phyloP scores from a whole-genome alignment of 2,329 filamentous ascomycete genomes.

The Chaetomium sp. region DNA sequence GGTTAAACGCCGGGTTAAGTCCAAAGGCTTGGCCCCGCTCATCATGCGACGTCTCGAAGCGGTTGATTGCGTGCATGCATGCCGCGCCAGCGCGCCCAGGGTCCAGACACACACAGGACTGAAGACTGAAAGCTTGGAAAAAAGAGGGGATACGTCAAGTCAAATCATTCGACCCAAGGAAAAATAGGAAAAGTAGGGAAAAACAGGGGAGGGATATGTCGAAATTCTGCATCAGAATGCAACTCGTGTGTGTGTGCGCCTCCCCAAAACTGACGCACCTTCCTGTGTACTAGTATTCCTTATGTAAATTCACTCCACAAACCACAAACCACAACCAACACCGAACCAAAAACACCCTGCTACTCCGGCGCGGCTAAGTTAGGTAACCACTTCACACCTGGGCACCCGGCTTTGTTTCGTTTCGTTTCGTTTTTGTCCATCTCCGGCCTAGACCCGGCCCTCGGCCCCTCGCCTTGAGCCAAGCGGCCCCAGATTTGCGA shows the following conservation, averaged over 20 bases:
- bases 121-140: neutral
- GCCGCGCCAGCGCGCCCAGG: neutral
- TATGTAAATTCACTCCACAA: neutral
- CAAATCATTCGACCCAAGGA: neutral
- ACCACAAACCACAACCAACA: neutral
- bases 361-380: conserved; percentile 14
- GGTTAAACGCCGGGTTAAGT: neutral
- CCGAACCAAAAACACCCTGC: neutral
- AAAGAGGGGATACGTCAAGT: neutral
- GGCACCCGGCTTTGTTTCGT: neutral
- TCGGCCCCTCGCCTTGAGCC: too few species aligned
- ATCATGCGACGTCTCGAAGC: neutral
- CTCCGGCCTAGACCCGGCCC: neutral
- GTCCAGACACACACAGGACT: neutral
- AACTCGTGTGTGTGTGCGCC: neutral
- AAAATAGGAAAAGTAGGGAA: neutral
- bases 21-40: neutral
- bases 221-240: neutral
- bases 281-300: neutral
- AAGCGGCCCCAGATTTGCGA: conserved; percentile 23
- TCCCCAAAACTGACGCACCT: neutral
- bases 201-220: neutral
- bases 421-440: neutral
- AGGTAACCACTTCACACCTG: conserved; percentile 2
- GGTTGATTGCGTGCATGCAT: neutral